These are phyloP conservation scores for Vigna hirtella DNA, from an alignment of 306 rosid species.

Conservation along the genomic window DNA sequence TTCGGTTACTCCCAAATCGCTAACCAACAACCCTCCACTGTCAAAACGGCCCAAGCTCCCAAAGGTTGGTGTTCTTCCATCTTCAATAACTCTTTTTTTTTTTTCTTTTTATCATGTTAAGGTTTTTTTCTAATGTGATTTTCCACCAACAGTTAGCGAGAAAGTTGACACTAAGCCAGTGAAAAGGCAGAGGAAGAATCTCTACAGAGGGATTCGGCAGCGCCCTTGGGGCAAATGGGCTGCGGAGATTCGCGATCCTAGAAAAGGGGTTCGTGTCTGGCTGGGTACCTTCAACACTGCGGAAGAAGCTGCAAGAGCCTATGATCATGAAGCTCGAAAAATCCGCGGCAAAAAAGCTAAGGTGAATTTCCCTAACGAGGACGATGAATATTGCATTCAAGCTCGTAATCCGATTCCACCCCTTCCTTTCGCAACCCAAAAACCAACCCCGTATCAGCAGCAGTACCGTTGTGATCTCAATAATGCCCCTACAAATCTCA, in stretches of 20 bases:
- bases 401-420: conserved; percentile 14
- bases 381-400: conserved; percentile 46
- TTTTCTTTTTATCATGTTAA: not conserved
- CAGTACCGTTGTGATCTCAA: not conserved
- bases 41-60: conserved; percentile 49
- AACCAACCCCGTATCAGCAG: conserved; percentile 38
- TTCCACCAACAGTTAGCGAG: conserved; percentile 49
- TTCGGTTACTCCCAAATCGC: conserved; percentile 13
- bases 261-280: conserved; percentile 97
- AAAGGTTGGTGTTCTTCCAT: conserved; percentile 50
- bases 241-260: conserved; percentile 91
- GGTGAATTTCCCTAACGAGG: conserved; percentile 89
- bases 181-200: conserved; percentile 85
- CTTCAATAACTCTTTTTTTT: not conserved
- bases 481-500: conserved; percentile 41
- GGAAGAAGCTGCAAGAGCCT: conserved; percentile 96
- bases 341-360: conserved; percentile 94
- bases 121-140: not conserved
- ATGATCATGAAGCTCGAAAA: conserved; percentile 83
- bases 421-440: conserved; percentile 5
- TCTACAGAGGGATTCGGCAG: conserved; percentile 89
- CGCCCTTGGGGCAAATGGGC: conserved; percentile 99
- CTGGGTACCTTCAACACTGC: conserved; percentile 92
- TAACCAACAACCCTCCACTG: conserved; percentile 26
- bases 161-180: conserved; percentile 57